Evolutionary conservation across 2,329 filamentous ascomycete species (phyloP), one percentile per base, ranked within the genome.

Genomic region (Cryphonectria parasitica): DNA sequence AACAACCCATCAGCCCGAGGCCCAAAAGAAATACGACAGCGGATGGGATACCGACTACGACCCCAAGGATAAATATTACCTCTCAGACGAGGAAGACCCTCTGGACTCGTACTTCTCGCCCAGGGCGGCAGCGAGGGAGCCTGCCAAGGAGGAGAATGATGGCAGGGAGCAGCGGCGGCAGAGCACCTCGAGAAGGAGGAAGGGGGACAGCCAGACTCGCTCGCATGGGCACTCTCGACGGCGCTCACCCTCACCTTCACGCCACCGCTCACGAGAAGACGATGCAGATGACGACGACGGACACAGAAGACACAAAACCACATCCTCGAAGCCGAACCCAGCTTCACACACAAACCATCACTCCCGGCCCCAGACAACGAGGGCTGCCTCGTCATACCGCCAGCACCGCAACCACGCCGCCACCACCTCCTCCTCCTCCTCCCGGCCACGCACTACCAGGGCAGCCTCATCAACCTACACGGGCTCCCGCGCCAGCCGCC

Each of bases 31-130:
- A 34, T 41, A 64, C 36, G 64, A 72, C 15, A 49, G 61, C 36
- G 68, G 64, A 7, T 69, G 70, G 68, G 72, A 73, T 19, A 74
- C 73, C 45, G 71, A 75, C 63, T 75, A 74, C 67, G 69, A 74
- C 19, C 72, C 74, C 2, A 71, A 60, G 15, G 74, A 75, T 56
- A 74, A 64, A 70, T 74, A 72, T 63, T 74, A 75, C 36, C 66
- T 75, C 25, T 75, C 74, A 13, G 68, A 43, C 31, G 72, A 72
- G n/a, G 72, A 73, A 0, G 73, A 71, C 28, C 64, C 64, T 2
- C 13, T 71, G 31, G 70, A 63, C 28, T 49, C 65, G 10, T 66
- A 70, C 60, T 62, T 62, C 41, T 41, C 66, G 34, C 41, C 28
- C 22, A 52, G 41, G 22, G 56, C 54, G 43, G 43, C 36, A 41